phyloP scores from a whole-genome alignment of 352 stramenopile species.

The Pythium inflatum region DNA sequence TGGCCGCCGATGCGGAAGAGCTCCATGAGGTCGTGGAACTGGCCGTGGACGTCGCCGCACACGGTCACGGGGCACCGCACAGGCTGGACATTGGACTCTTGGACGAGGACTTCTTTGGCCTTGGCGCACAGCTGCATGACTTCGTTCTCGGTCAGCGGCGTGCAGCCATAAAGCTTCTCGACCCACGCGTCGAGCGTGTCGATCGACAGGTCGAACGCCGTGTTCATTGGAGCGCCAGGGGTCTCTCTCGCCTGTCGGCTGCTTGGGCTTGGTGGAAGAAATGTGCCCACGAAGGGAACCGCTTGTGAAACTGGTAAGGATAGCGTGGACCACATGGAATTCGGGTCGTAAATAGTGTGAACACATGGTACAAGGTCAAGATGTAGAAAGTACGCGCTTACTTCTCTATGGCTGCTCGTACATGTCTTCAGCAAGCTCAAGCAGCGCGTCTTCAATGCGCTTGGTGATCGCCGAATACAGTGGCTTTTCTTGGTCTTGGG shows the following conservation, averaged over 20 bases:
- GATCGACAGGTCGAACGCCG: conserved; percentile 83
- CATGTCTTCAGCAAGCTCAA: conserved; percentile 55
- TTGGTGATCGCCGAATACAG: conserved; percentile 86
- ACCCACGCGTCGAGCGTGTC: conserved; percentile 95
- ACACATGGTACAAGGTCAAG: no score
- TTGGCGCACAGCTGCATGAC: conserved; percentile 95
- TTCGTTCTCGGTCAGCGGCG: conserved; percentile 94
- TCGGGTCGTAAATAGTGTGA: background rate
- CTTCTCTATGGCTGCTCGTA: conserved; percentile 30
- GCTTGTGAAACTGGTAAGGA: no score
- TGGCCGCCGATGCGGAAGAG: conserved; percentile 86
- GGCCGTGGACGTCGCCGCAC: conserved; percentile 77
- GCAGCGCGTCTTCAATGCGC: conserved; percentile 80
- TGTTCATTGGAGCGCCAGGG: no score
- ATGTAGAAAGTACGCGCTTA: no score
- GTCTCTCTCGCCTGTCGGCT: no score
- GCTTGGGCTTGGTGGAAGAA: no score
- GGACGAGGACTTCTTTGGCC: conserved; percentile 95
- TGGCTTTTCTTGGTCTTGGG: conserved; percentile 64
- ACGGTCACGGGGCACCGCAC: conserved; percentile 97
- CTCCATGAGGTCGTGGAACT: conserved; percentile 75
- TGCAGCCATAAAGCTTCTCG: conserved; percentile 93
- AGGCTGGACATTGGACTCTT: conserved; percentile 97
- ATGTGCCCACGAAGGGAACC: no score
- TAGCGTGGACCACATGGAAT: background rate